Base-by-base conservation (phyloP, 202 grass and related monocot species). In the Sporobolus alterniflorus region DNA sequence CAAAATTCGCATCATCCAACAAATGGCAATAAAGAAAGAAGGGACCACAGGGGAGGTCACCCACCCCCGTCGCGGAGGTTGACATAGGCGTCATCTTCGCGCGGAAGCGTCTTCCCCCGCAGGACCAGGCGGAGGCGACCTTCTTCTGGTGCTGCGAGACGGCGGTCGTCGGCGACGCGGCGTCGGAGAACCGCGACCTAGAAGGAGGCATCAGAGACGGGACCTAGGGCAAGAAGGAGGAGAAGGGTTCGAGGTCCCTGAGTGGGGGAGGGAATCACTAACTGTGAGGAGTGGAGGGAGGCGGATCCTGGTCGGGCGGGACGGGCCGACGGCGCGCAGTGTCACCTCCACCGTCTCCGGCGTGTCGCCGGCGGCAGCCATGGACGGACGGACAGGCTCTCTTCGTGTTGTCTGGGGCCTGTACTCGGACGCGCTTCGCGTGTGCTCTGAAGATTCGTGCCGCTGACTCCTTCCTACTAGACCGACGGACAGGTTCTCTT, bases 91-190 rank as follows among this genome's bases (percentile, higher is more conserved):
- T 89, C 84, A 29, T 89, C 86, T 43, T 79, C 34, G 59, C 61
- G 74, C 24, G 83, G 76, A 25, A 94, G 86, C 16, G 83, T 89
- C 56, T 59, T 82, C 46, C 89, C 92, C 21, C 83, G 87, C 30
- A 94, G 77, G 67, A 94, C 81, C 41, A 94, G 76, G 76, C 87
- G 89, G 61, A 94, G 77, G 11, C 92, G 86, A 16, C 71, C 89
- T 67, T 72, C 76, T 32, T 80, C 65, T 9, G 51, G 21, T 25
- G 36, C 36, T 24, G 80, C 72, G 43, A 94, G 80, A 63, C 55
- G 51, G 39, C 83, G 76, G 31, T 87, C 80, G 43, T 51, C 71
- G 10, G 92, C 89, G 16, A 94, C 51, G 62, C 82, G 51, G 36
- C 47, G 56, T 40, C 89, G 82, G 43, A 94, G 72, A 81, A 91